Conservation (phyloP, 345 rosid genomes). For the Conringia planisiliqua region DNA sequence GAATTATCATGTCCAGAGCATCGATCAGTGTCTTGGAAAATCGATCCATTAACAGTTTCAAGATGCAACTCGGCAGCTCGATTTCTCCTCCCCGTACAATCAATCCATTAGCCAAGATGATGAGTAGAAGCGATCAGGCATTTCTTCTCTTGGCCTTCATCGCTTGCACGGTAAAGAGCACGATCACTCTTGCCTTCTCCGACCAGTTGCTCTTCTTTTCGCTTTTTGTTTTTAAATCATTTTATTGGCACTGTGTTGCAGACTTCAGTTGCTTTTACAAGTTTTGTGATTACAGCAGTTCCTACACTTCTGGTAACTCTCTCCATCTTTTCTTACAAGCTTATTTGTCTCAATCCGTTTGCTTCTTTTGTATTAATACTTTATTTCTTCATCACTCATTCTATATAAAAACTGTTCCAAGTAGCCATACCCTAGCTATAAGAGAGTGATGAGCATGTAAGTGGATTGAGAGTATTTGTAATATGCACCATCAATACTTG, state of each 20-base stretch:
- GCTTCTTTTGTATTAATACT: not conserved
- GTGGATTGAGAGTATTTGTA: not conserved
- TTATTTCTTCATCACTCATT: not conserved
- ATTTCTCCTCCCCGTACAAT: conserved; percentile 43
- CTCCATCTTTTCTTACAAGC: not conserved
- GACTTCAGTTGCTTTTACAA: conserved; percentile 79
- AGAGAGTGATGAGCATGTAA: not conserved
- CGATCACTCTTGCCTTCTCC: not conserved
- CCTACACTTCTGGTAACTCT: conserved; percentile 81
- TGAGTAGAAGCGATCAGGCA: conserved; percentile 68
- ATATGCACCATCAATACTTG: not conserved
- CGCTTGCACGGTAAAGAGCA: conserved; percentile 72
- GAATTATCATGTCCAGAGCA: conserved; percentile 11
- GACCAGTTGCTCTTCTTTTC: not conserved
- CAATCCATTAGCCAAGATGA: conserved; percentile 42
- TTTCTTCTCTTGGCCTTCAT: conserved; percentile 72
- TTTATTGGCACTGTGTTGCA: conserved; percentile 38
- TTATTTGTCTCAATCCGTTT: not conserved
- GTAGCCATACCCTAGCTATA: not conserved
- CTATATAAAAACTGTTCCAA: not conserved
- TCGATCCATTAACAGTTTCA: conserved; percentile 38
- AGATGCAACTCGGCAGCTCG: conserved; percentile 49
- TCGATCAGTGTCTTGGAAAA: conserved; percentile 32
- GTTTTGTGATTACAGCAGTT: conserved; percentile 70
- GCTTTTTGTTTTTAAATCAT: not conserved